Percentiles rank a stretch among this genome's conserved stretches.
Conservation (phyloP, 495 filamentous ascomycete species). For the Poronia punctata region DNA sequence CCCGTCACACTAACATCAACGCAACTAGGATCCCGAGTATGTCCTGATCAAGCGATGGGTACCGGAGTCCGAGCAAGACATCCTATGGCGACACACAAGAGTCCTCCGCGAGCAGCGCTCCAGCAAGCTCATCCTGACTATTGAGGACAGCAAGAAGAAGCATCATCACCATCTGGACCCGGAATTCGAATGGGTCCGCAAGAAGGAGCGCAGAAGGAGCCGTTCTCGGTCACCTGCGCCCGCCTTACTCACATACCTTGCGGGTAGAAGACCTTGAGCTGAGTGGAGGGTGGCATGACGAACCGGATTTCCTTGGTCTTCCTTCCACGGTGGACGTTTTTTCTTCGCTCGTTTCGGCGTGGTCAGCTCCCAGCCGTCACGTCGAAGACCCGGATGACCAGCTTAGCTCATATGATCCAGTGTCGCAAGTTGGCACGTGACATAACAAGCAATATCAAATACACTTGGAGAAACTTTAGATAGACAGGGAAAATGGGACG, state of each 20-base stretch:
- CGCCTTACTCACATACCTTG: conserved; percentile 41
- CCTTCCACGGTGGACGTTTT: neutral
- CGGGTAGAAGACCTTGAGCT: conserved; percentile 36
- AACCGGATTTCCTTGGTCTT: neutral
- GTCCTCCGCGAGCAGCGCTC: conserved; percentile 47
- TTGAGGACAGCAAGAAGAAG: conserved; percentile 43
- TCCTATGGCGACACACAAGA: conserved; percentile 65
- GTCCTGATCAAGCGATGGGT: conserved; percentile 74
- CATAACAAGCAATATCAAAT: no score
- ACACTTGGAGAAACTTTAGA: no score
- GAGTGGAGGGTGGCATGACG: no score
- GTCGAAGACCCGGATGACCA: no score
- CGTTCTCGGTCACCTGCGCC: conserved; percentile 32
- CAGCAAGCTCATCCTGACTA: conserved; percentile 34
- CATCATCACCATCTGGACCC: conserved; percentile 47
- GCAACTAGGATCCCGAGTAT: conserved; percentile 56
- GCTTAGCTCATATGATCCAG: no score
- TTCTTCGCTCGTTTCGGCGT: no score
- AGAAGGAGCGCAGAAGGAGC: conserved; percentile 47
- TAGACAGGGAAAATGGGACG: no score
- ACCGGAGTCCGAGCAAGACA: conserved; percentile 61
- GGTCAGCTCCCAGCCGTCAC: no score
- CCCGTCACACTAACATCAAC: conserved; percentile 16
- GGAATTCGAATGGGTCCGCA: conserved; percentile 53
- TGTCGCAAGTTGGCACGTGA: no score